Evolutionary conservation across 2,329 filamentous ascomycete species (phyloP), one percentile per base, ranked within the genome.

Genomic region (Beauveria medogensis): DNA sequence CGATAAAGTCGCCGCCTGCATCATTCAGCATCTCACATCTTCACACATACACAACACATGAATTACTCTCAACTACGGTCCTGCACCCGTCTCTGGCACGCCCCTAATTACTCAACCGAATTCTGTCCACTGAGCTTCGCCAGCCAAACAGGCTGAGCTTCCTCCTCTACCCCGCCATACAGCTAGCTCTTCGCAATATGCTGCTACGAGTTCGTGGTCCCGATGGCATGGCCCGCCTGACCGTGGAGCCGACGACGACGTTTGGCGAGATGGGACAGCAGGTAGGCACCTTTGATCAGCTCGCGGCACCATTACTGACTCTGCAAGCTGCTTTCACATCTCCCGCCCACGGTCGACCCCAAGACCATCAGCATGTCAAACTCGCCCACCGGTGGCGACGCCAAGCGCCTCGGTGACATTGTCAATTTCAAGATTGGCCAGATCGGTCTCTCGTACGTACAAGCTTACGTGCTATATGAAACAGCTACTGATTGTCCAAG

Each of bases 211-310:
- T 96, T 67, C 88, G 92, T 69, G 92, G 92, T 72, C 91, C 90
- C 65, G 92, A 97, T 78, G 94, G 94, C 78, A 94, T 94, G 81
- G 88, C 92, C 75, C 89, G 94, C 67, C 80, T 97, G 69, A 90
- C 82, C 56, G 84, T 95, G 67, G 87, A 92, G 67, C 83, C 87
- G 55, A 81, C 82, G 47, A 86, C 90, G 64, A 86, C 87, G 0
- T 96, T 97, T 72, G 78, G 77, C 47, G 76, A 83, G n/a, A 75
- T 88, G 47, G 82, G 80, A 37, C 71, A 76, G 28, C 75, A 80
- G 75, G 83, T 85, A 71, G 58, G 69, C 28, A 48, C 54, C 20
- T 18, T 54, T 18, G 60, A 46, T 34, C 26, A 16, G 24, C 16
- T 20, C 48, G 34, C 10, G 12, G 24, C 24, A 22, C 18, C 50